Evolutionary conservation across 192 early-diverging fungal genomes (phyloP).

Genomic region (Coemansia sp.): DNA sequence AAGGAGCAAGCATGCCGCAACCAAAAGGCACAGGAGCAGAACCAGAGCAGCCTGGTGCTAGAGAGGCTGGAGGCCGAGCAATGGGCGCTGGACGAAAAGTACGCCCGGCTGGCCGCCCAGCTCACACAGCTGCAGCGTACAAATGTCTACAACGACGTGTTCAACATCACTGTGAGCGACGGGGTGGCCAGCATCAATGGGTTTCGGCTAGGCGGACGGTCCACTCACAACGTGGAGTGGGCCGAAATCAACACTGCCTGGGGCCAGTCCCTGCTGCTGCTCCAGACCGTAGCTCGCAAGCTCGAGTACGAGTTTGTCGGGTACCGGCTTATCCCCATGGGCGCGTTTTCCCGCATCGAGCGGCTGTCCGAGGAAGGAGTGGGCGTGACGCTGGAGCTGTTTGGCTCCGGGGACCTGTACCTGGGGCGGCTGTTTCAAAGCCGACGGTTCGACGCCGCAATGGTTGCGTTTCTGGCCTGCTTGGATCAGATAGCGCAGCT

Average conservation of each 20-base stretch:
- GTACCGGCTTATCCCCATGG: conserved; percentile 85
- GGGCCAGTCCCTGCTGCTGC: conserved; percentile 83
- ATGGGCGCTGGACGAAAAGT: conserved; percentile 74
- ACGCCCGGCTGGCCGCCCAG: conserved; percentile 71
- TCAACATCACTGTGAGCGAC: conserved; percentile 82
- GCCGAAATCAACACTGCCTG: conserved; percentile 94
- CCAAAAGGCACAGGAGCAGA: conserved; percentile 65
- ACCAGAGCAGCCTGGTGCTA: conserved; percentile 64
- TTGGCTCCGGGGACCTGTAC: conserved; percentile 81
- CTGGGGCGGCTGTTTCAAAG: conserved; percentile 76
- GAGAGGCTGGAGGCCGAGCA: conserved; percentile 70
- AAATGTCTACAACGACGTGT: conserved; percentile 94
- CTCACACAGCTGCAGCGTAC: conserved; percentile 85
- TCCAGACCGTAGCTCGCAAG: conserved; percentile 84
- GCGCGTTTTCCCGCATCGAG: conserved; percentile 88
- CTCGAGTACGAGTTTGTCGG: conserved; percentile 79
- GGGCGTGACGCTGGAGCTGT: conserved; percentile 62
- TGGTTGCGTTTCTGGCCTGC: conserved; percentile 88
- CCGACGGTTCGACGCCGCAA: conserved; percentile 80
- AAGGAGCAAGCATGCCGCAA: conserved; percentile 44
- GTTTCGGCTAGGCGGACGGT: conserved; percentile 76
- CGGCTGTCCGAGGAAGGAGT: conserved; percentile 65
- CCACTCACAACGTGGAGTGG: conserved; percentile 88
- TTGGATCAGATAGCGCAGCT: conserved; percentile 84
- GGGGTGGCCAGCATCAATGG: conserved; percentile 93